A percentile compares a stretch with the other conserved stretches of the same genome.
Evolutionary conservation across 106 monocot genomes (phyloP).

Genomic region (Amphibolis antarctica): DNA sequence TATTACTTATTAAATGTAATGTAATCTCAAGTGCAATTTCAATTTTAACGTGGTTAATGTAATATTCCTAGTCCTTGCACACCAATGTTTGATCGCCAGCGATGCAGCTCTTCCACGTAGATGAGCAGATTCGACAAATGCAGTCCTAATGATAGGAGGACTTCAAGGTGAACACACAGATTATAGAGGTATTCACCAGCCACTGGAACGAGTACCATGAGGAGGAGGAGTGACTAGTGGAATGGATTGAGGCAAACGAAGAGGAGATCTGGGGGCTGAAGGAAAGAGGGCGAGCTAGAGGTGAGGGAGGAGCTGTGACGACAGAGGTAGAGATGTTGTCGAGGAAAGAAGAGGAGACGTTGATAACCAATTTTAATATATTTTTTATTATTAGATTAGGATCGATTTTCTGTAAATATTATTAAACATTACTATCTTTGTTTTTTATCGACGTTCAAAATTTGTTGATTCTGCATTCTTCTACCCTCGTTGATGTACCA

Average conservation of each 20-base stretch:
- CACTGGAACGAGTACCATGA: constrained; percentile 70
- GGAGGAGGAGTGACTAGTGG: constrained; percentile 49
- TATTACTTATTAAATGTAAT: too few species aligned
- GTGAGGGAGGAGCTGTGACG: constrained; percentile 17
- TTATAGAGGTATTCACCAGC: constrained; percentile 86
- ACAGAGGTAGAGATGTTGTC: constrained; percentile 31
- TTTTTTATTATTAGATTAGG: too few species aligned
- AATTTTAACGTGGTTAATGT: too few species aligned
- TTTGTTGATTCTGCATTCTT: too few species aligned
- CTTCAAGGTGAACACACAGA: constrained; percentile 79
- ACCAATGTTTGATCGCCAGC: constrained; percentile 58
- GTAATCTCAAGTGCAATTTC: too few species aligned
- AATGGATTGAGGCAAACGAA: constrained; percentile 20
- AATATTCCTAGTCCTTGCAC: constrained; percentile 26
- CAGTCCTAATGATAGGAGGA: constrained; percentile 61
- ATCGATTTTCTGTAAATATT: too few species aligned
- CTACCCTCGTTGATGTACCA: too few species aligned
- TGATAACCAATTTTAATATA: too few species aligned
- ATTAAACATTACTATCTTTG: too few species aligned
- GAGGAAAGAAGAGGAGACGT: constrained; percentile 18
- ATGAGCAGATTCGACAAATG: constrained; percentile 67
- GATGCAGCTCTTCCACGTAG: constrained; percentile 62
- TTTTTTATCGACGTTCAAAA: too few species aligned
- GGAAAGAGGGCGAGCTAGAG: constrained; percentile 27
- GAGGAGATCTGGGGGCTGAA: constrained; percentile 29